These are phyloP conservation scores for Nannochloropsis gaditana DNA, from an alignment of 108 stramenopile genomes.

Conservation along the genomic window DNA sequence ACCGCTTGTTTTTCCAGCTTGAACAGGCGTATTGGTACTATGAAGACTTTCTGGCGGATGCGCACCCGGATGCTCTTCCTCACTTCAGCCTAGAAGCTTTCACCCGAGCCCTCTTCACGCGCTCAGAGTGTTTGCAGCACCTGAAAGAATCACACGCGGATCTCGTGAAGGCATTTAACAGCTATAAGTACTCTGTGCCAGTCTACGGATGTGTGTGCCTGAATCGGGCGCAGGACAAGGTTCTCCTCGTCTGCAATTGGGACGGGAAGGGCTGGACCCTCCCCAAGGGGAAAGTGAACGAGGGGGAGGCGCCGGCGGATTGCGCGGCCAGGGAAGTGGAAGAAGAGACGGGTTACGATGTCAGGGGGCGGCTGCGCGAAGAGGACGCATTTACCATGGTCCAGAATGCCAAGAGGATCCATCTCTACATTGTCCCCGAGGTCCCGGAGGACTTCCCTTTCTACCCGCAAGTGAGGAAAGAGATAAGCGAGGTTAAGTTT, in stretches of 20 bases:
- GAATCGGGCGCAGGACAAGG: conserved; percentile 27
- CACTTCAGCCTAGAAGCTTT: conserved; percentile 31
- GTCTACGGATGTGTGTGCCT: conserved; percentile 45
- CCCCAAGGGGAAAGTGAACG: conserved; percentile 54
- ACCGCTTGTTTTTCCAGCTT: conserved; percentile 43
- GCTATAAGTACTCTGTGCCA: conserved; percentile 44
- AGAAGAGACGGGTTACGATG: conserved; percentile 51
- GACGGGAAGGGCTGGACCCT: conserved; percentile 36
- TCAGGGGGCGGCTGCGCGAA: background rate
- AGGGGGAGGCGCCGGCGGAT: conserved; percentile 32
- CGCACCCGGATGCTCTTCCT: conserved; percentile 24
- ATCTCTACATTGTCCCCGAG: background rate
- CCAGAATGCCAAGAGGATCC: background rate
- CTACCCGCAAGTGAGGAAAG: background rate
- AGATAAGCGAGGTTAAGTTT: background rate
- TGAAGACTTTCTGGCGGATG: conserved; percentile 52
- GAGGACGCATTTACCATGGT: conserved; percentile 5
- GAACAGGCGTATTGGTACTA: conserved; percentile 56
- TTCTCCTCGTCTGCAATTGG: conserved; percentile 37
- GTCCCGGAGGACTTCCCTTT: background rate
- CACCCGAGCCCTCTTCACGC: conserved; percentile 42
- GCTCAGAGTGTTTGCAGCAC: conserved; percentile 33
- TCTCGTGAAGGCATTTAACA: conserved; percentile 30
- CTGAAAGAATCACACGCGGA: conserved; percentile 15
- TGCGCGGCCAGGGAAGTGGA: conserved; percentile 51